Evolutionary conservation across 2,329 filamentous ascomycete genomes (phyloP), one percentile per base, ranked within the genome.

Genomic region (Cercospora nicotianae): DNA sequence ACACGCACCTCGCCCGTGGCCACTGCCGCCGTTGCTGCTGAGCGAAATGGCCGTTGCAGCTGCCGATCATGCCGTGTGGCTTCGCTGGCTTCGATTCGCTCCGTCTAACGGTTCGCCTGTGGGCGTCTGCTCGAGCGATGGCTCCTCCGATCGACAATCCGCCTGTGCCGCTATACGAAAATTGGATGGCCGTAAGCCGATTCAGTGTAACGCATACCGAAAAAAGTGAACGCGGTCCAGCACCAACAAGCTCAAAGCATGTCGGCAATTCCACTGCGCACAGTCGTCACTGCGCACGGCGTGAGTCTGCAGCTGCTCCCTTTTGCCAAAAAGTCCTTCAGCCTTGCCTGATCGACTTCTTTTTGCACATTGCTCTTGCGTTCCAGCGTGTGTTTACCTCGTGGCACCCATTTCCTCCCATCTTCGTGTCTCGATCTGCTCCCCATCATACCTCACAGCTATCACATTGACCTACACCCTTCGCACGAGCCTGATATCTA

Each of bases 361-460:
- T 57, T 53, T 36, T 53, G 33, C 31, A 23, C 61, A 57, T 64
- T 66, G 68, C 68, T 66, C 66, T 65, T 69, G 61, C 66, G 28
- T 68, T 65, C 31, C n/a, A 53, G 58, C 62, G 45, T 64, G 58
- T 48, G 59, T 68, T 61, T 18, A 26, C 26, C 63, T 63, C 59
- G 63, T 68, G 64, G 63, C 67, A 55, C 57, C 60, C 59, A 39
- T 62, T 5, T 48, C 61, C 42, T 36, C 39, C 65, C 65, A 33
- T 61, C 36, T 58, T 23, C 45, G n/a, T 59, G 39, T 60, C 58
- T 55, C 31, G 30, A 16, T 33, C 30, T 31, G 31, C 36, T 18
- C 31, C 30, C 13, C 36, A 30, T 60, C 33, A n/a, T 13, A 55
- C 39, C 13, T 42, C 36, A n/a, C 45, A 65, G 30, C 33, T 23